Evolutionary conservation across 1,284 basidiomycete species (phyloP), one percentile per base, ranked within the genome.

Genomic region (Boletus smithii): DNA sequence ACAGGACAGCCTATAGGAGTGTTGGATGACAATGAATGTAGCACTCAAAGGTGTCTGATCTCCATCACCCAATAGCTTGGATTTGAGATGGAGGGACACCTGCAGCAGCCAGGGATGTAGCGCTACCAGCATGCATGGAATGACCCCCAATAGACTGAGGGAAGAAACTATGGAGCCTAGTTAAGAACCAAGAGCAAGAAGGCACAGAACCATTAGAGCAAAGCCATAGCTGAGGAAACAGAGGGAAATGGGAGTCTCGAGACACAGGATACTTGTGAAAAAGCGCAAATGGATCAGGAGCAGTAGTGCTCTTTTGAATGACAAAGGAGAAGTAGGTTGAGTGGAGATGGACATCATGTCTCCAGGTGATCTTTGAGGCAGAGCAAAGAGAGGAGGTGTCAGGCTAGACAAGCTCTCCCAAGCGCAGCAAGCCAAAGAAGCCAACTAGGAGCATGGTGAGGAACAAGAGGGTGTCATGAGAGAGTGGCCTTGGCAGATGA

Each of bases 31-130:
- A 9, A 13, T 32, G 20, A 4, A 52, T 24, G n/a, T 46, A 50
- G n/a, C 26, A 1, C 36, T 53, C 37, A 18, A 40, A 53, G 1
- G 44, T 8, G 5, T 13, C 8, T 20, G 43, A 50, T 2, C 4
- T 20, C 51, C 49, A 47, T 2, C 22, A 17, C 1, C 51, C 44
- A 5, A 54, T 40, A 13, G n/a, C n/a, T n/a, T n/a, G n/a, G n/a
- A n/a, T n/a, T n/a, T n/a, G n/a, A n/a, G n/a, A n/a, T n/a, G n/a
- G n/a, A n/a, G n/a, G n/a, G n/a, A n/a, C n/a, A n/a, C n/a, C n/a
- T n/a, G n/a, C n/a, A n/a, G n/a, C n/a, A n/a, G n/a, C n/a, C n/a
- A n/a, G n/a, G n/a, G n/a, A n/a, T n/a, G n/a, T n/a, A n/a, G n/a
- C n/a, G n/a, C 50, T 42, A 0, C 53, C 44, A 0, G 44, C 47